Base-by-base conservation (phyloP, 2,329 filamentous ascomycete species). In the Aciculosporium take region DNA sequence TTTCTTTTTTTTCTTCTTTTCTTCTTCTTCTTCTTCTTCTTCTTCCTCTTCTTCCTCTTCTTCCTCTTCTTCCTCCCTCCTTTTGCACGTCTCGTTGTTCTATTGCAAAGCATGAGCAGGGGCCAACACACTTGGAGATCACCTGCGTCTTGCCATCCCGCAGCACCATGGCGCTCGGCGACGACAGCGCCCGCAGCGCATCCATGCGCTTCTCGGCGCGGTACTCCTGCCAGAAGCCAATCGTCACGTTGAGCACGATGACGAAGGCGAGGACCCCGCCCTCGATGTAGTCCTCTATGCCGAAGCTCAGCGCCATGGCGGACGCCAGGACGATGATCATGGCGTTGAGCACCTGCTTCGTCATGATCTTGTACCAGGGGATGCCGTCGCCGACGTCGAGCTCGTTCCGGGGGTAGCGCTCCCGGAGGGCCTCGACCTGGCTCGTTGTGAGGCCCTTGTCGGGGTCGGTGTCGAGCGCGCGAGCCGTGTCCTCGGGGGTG, bases 311-410 rank as follows among this genome's bases (percentile, higher is more conserved):
- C 35, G 74, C 79, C 79, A 87, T 85, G 52, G 82, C 82, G 52
- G 88, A 81, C 41, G 84, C 67, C 39, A 89, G 71, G 37, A 86
- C 74, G 52, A 86, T 60, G 43, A 82, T 81, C 82, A 86, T 85
- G 44, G 82, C 81, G 66, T 87, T 87, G 55, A 78, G 74, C 18
- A 85, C 59, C 57, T 87, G 82, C 51, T 80, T 79, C 44, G 81
- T 63, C 36, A 87, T 63, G 32, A 87, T 84, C 51, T 79, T 87
- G 52, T 78, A 67, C 81, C 78, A 70, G 54, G 72, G 73, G 37
- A 87, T 77, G 23, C 73, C 74, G 23, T 72, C 76, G 17, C 71
- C 78, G 17, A 84, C 74, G 34, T 84, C 75, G 17, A 87, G 67
- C 54, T 84, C 79, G 62, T 87, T 87, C 15, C 60, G 65, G 38